A percentile compares a stretch with the other conserved stretches of the same genome.
phyloP scores from a whole-genome alignment of 2,329 filamentous ascomycete species.

The Nigrospora osmanthi region DNA sequence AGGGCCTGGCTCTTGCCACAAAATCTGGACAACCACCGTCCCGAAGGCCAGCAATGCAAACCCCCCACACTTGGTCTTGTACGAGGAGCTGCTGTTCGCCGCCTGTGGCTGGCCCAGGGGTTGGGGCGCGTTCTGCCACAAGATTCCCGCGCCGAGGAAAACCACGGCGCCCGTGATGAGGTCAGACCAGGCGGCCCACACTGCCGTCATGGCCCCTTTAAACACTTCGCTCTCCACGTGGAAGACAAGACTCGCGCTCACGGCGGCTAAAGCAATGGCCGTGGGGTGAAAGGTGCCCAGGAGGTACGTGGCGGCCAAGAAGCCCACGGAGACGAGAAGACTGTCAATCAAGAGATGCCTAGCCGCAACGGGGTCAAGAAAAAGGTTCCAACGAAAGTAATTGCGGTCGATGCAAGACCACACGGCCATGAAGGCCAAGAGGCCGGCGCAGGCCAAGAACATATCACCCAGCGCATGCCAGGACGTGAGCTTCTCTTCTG shows the following conservation, averaged over 20 bases:
- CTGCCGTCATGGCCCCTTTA: conserved; percentile 12
- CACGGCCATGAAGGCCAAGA: conserved; percentile 14
- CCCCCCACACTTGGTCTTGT: conserved; percentile 10
- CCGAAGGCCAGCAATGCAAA: conserved; percentile 10
- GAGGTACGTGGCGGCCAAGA: conserved; percentile 18
- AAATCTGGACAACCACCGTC: conserved; percentile 10
- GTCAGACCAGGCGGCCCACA: conserved; percentile 15
- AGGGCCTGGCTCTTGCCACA: conserved; percentile 7
- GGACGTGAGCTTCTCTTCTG: conserved; percentile 11
- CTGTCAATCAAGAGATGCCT: conserved; percentile 23
- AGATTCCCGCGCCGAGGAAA: conserved; percentile 14
- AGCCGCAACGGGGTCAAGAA: conserved; percentile 16
- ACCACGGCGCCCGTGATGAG: conserved; percentile 10
- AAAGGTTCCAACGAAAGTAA: conserved; percentile 21
- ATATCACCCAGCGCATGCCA: conserved; percentile 15
- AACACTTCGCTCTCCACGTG: conserved; percentile 14
- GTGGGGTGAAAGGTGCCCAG: conserved; percentile 17
- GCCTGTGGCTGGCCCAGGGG: conserved; percentile 2
- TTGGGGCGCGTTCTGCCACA: conserved; percentile 11
- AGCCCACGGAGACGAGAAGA: conserved; percentile 9
- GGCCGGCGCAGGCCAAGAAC: conserved; percentile 13
- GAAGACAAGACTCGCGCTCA: conserved; percentile 13
- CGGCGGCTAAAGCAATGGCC: conserved; percentile 16
- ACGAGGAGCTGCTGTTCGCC: conserved; percentile 6
- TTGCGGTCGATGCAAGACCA: conserved; percentile 18